Conservation (phyloP, 2,329 filamentous ascomycete species). For the Volutella citrinella region DNA sequence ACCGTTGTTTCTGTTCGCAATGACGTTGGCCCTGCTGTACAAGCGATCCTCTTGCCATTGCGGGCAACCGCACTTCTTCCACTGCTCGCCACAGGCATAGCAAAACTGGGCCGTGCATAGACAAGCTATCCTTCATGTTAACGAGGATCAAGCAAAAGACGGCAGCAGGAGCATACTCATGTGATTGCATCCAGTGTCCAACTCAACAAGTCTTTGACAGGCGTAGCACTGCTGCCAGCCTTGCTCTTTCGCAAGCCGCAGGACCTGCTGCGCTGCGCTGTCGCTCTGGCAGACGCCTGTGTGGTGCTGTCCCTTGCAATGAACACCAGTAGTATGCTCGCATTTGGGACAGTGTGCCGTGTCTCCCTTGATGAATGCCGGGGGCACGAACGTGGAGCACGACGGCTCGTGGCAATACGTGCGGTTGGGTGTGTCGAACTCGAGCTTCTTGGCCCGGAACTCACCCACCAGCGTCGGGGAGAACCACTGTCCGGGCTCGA, state of each 20-base stretch:
- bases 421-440: constrained; percentile 44
- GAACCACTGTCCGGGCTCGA: constrained; percentile 33
- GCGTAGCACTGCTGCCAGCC: constrained; percentile 48
- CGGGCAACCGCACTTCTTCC: constrained; percentile 38
- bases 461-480: constrained; percentile 25
- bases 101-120: constrained; percentile 45
- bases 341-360: constrained; percentile 43
- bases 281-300: constrained; percentile 47
- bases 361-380: constrained; percentile 25
- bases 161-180: constrained; percentile 44
- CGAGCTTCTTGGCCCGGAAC: constrained; percentile 44
- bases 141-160: neutral
- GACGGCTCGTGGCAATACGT: constrained; percentile 45
- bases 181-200: constrained; percentile 48
- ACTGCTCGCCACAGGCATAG: constrained; percentile 41
- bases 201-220: constrained; percentile 46
- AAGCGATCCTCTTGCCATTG: constrained; percentile 35
- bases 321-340: constrained; percentile 39
- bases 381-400: constrained; percentile 48
- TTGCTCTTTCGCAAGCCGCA: constrained; percentile 36
- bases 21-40: constrained; percentile 28
- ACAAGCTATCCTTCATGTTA: constrained; percentile 34
- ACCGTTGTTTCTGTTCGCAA: constrained; percentile 28
- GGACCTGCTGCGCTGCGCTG: constrained; percentile 31
- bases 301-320: constrained; percentile 47